Percentiles rank a stretch among this genome's conserved stretches.
Conservation (phyloP, 179 eudicot species). For the Beta lomatogona region DNA sequence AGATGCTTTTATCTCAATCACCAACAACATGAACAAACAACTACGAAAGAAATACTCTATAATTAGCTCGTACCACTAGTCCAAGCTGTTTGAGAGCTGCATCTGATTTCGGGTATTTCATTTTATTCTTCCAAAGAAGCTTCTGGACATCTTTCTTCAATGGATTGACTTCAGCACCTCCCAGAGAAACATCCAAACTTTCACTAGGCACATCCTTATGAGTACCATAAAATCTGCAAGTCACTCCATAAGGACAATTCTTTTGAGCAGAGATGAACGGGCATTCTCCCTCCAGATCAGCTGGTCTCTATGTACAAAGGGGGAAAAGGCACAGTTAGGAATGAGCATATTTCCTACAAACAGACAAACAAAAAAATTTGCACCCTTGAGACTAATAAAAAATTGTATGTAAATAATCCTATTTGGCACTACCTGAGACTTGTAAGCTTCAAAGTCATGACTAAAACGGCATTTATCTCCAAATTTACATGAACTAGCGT, state of each 20-base stretch:
- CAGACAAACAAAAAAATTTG: not conserved
- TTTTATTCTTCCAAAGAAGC: conserved; percentile 94
- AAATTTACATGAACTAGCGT: conserved; percentile 58
- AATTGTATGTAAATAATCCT: not conserved
- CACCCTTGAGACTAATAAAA: not conserved
- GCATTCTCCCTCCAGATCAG: conserved; percentile 80
- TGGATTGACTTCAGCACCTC: conserved; percentile 57
- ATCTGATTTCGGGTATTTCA: conserved; percentile 79
- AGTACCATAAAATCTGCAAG: conserved; percentile 74
- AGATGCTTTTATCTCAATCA: not conserved
- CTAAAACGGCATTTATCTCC: conserved; percentile 77
- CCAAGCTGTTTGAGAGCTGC: conserved; percentile 77
- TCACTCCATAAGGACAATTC: conserved; percentile 81
- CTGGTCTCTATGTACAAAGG: conserved; percentile 60
- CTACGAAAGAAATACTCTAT: not conserved
- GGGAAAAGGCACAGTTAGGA: not conserved
- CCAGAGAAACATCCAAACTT: conserved; percentile 33
- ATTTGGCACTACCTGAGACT: conserved; percentile 52
- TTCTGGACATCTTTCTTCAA: conserved; percentile 86
- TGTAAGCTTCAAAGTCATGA: conserved; percentile 87
- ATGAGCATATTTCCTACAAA: not conserved
- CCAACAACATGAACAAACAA: not conserved
- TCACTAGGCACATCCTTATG: conserved; percentile 53
- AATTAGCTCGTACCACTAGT: conserved; percentile 51
- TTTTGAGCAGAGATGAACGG: conserved; percentile 60